Conservation (phyloP, 2,329 filamentous ascomycete species). For the Berkeleyomyces basicola region DNA sequence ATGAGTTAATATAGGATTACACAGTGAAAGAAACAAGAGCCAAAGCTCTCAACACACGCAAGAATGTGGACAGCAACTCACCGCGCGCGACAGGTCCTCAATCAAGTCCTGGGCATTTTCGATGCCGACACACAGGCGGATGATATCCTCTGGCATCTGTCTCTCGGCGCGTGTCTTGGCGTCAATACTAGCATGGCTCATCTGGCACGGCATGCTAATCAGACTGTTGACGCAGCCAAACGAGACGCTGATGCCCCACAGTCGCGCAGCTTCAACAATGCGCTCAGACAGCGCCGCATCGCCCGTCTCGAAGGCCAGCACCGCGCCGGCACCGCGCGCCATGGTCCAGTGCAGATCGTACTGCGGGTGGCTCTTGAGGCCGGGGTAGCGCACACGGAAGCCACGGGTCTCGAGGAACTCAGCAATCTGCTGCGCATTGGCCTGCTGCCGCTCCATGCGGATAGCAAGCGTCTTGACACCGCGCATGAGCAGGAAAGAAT, state of each 20-base stretch:
- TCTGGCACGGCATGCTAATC: conserved; percentile 98
- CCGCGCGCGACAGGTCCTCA: conserved; percentile 78
- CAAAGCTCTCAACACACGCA: neutral
- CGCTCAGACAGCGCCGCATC: conserved; percentile 69
- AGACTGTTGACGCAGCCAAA: conserved; percentile 97
- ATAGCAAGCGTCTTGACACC: conserved; percentile 94
- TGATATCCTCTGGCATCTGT: conserved; percentile 92
- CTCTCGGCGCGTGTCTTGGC: conserved; percentile 79
- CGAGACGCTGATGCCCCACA: conserved; percentile 93
- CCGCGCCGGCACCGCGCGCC: conserved; percentile 83
- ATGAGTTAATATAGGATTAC: neutral
- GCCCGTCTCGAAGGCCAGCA: conserved; percentile 91
- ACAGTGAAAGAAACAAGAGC: neutral
- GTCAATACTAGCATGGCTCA: conserved; percentile 98
- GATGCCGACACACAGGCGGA: conserved; percentile 88
- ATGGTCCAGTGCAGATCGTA: conserved; percentile 94
- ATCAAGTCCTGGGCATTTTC: conserved; percentile 85
- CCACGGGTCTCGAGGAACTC: conserved; percentile 81
- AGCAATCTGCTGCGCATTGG: conserved; percentile 79
- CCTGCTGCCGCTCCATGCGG: conserved; percentile 96
- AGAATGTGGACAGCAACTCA: conserved; percentile 34
- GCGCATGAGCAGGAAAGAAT: conserved; percentile 87
- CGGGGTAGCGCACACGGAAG: conserved; percentile 90
- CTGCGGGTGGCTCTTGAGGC: conserved; percentile 85
- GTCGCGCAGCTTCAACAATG: conserved; percentile 79